Conservation (phyloP, 2,329 filamentous ascomycete genomes). For the Fusarium nelsonii region DNA sequence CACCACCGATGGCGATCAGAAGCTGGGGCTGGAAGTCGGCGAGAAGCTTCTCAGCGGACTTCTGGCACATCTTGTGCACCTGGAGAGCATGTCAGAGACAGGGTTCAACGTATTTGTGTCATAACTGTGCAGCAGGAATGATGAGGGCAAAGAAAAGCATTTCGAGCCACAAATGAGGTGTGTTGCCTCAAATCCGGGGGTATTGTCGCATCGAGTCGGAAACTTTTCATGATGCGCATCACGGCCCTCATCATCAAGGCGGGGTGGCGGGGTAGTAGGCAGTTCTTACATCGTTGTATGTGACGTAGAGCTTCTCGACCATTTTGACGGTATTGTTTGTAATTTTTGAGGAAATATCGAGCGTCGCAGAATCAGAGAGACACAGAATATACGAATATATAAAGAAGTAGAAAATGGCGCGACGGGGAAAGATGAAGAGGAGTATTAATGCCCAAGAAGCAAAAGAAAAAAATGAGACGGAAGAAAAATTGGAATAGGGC, state of each 20-base stretch:
- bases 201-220: constrained; percentile 15
- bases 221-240: constrained; percentile 37
- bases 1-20: constrained; percentile 98
- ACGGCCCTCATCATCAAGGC: constrained; percentile 39
- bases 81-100: constrained; percentile 55
- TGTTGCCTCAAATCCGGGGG: background rate
- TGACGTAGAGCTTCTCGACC: constrained; percentile 89
- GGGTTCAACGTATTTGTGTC: background rate
- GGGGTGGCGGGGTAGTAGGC: constrained; percentile 47
- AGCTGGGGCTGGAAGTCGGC: constrained; percentile 90
- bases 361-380: constrained; percentile 15
- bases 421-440: constrained; percentile 28
- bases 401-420: background rate
- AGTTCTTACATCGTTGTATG: constrained; percentile 84
- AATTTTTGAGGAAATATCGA: constrained; percentile 19
- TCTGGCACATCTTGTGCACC: constrained; percentile 98
- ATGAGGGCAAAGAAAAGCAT: background rate
- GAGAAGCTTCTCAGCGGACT: constrained; percentile 84
- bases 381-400: constrained; percentile 2
- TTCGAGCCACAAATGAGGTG: background rate
- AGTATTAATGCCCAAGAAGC: constrained; percentile 34
- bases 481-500: constrained; percentile 28
- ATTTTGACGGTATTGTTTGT: constrained; percentile 63
- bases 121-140: background rate
- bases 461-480: constrained; percentile 22